Evolutionary conservation across 176 grass and related monocot species (phyloP), one percentile per base, ranked within the genome.

Genomic region (Pontederia paniculata): DNA sequence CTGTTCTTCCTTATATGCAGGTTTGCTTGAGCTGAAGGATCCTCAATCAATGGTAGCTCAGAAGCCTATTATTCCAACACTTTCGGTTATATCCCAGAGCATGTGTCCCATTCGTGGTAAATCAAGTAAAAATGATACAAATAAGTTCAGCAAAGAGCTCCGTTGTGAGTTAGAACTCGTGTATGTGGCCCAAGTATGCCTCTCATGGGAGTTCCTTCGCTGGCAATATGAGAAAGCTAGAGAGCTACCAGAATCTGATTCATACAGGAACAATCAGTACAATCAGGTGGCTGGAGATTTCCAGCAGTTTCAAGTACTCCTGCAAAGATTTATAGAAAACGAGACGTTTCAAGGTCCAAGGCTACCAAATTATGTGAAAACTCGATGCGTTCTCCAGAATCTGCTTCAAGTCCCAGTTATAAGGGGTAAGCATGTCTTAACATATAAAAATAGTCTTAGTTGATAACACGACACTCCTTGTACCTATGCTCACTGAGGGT

Each of bases 121-220:
- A 73, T 80, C 74, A 17, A 75, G 51, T 0, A 76, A 77, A 17
- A 78, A 82, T 72, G 80, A 83, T 0, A 88, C 87, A 3, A 83
- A 88, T 23, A 72, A 60, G 62, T 83, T 98, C 21, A 74, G 91
- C 70, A 81, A 77, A 58, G 94, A 98, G 28, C 76, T 98, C 20
- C 66, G 88, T 18, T 79, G 69, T 18, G 94, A 98, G 21, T 13
- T 98, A 45, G 94, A 98, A 80, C 82, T 63, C 7, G 87, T 98
- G n/a, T 98, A 98, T 12, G 94, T 98, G 6, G 94, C 83, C 0
- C 94, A 98, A 64, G 88, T 68, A 75, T 98, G 94, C 54, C 75
- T 98, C 25, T 93, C 94, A 12, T 98, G 94, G 94, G 94, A 98
- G 67, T 83, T 98, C 67, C 78, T 98, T 54, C 70, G 87, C 45